Evolutionary conservation across 2,329 filamentous ascomycete genomes (phyloP).

Genomic region (Fusarium udum): DNA sequence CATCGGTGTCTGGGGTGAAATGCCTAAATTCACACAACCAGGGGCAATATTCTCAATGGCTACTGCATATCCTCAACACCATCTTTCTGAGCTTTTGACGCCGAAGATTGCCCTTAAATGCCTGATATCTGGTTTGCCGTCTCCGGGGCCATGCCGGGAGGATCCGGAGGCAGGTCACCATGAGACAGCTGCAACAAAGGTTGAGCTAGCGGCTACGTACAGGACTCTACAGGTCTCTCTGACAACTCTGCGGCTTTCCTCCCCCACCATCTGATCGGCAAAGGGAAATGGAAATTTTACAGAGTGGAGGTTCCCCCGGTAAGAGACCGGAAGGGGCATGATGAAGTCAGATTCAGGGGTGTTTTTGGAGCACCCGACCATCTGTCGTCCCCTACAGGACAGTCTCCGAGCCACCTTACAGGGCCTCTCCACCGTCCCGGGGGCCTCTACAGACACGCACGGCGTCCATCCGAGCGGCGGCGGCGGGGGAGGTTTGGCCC

Average conservation of each 20-base stretch:
- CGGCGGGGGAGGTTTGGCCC: constrained; percentile 39
- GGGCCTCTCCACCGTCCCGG: constrained; percentile 21
- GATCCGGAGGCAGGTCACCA: constrained; percentile 38
- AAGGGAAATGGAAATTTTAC: constrained; percentile 17
- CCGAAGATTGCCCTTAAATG: constrained; percentile 11
- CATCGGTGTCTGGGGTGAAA: constrained; percentile 30
- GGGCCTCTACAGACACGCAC: constrained; percentile 27
- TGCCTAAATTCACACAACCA: constrained; percentile 17
- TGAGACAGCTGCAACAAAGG: constrained; percentile 15
- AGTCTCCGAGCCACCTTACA: constrained; percentile 4
- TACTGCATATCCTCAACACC: background rate
- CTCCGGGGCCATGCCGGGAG: constrained; percentile 32
- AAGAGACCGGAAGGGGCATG: constrained; percentile 6
- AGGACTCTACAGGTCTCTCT: background rate
- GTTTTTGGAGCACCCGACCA: background rate
- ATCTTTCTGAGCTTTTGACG: background rate
- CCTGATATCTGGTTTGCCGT: constrained; percentile 16
- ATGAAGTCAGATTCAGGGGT: constrained; percentile 5
- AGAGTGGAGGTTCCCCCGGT: constrained; percentile 25
- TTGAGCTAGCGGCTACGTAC: constrained; percentile 18
- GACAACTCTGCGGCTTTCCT: constrained; percentile 15
- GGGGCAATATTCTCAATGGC: background rate
- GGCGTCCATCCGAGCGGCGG: constrained; percentile 23
- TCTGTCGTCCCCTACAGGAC: constrained; percentile 1
- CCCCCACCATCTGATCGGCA: constrained; percentile 38